Base-by-base conservation (phyloP, 108 stramenopile genomes). In the Bacterosira constricta region DNA sequence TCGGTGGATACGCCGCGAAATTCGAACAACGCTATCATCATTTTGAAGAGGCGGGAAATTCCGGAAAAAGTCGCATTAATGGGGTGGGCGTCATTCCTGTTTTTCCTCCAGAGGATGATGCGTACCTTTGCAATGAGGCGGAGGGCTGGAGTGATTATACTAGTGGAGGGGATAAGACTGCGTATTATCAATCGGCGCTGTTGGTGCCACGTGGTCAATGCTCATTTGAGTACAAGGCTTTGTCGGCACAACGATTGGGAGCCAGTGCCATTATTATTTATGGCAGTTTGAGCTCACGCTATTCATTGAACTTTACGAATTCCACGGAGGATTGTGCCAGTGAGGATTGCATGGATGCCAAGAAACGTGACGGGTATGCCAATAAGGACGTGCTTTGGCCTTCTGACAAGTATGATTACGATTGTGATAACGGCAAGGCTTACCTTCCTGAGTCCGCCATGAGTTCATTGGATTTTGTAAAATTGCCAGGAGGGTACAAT, bases 141-240 rank as follows among this genome's bases (percentile, higher is more conserved):
- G 59, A 52, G 34, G 75, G 69, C 2, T 45, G 18, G 25, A 21
- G 49, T 50, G 50, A 61, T 30, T 71, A 77, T 35, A 15, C 53
- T 29, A 35, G 15, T 11, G 21, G 34, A 0, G n/a, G 6, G 27
- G 41, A 56, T 13, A 17, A 27, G 12, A 11, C 25, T 11, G 2
- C 30, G 3, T 26, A 53, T n/a, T 17, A 21, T 13, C 12, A 41
- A 18, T 62, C 71, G 13, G 79, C 59, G n/a, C n/a, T 85, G 0
- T 18, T 85, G 9, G 81, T 80, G 9, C 78, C 81, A 13, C 77
- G 84, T 1, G 84, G 84, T 11, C 50, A 58, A 55, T 85, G 84
- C 67, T 69, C 77, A 21, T 85, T 85, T 39, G 72, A 82, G 45
- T 62, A 42, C 45, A 85, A 85, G 71, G 78, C 84, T 0, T 34